Conservation (phyloP, 1,284 basidiomycete species). For the Agaricales sp. region DNA sequence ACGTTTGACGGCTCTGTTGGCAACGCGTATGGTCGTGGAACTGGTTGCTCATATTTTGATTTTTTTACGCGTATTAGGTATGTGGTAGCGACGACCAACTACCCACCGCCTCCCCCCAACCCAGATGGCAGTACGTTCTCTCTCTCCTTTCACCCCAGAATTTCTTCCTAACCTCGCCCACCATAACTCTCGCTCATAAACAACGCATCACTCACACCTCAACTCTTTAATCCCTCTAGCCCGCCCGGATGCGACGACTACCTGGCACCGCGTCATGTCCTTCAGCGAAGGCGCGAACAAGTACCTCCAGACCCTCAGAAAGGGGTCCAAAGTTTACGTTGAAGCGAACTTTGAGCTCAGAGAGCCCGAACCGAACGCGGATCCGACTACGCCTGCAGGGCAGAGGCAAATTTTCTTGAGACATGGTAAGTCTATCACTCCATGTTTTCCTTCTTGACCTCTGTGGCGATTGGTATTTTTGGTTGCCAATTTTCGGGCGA, state of each 20-base stretch:
- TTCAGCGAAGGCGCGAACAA: constrained; percentile 49
- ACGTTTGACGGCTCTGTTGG: constrained; percentile 1
- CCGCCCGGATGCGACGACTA: constrained; percentile 40
- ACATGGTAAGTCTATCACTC: constrained; percentile 56
- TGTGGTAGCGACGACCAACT: constrained; percentile 56
- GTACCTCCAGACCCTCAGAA: constrained; percentile 52
- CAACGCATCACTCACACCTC: constrained; percentile 2
- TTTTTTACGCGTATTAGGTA: constrained; percentile 32
- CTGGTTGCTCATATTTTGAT: not conserved
- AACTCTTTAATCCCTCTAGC: constrained; percentile 27
- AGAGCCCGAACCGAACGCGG: constrained; percentile 53
- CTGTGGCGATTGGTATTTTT: constrained; percentile 14
- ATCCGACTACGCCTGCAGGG: constrained; percentile 51
- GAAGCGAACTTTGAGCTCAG: constrained; percentile 67
- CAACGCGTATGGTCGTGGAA: constrained; percentile 5
- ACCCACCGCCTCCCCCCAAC: constrained; percentile 43
- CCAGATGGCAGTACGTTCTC: constrained; percentile 47
- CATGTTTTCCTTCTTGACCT: constrained; percentile 10
- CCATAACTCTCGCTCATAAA: constrained; percentile 1
- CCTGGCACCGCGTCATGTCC: constrained; percentile 68
- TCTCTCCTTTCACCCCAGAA: not conserved
- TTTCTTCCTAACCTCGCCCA: no score
- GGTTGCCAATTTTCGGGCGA: constrained; percentile 2
- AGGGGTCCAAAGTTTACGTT: constrained; percentile 65
- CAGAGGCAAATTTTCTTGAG: constrained; percentile 72